These are phyloP conservation scores for Pleurotus tuber-regium DNA, from an alignment of 768 basidiomycete genomes.

Conservation along the genomic window DNA sequence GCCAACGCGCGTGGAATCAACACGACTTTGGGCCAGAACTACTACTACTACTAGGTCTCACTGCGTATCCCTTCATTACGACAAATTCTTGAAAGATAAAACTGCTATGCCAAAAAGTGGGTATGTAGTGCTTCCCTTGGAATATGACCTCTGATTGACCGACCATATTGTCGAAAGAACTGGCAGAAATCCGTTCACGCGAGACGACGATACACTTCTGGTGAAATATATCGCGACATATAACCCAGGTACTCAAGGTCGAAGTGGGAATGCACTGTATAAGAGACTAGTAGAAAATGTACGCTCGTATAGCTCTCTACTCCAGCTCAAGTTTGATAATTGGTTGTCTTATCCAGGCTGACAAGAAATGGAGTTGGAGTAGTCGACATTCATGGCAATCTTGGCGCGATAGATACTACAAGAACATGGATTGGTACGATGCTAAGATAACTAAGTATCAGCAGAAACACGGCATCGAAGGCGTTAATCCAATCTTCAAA, in stretches of 20 bases:
- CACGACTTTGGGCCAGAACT: no score
- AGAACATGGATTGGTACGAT: constrained; percentile 41
- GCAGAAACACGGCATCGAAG: constrained; percentile 22
- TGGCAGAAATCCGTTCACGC: constrained; percentile 24
- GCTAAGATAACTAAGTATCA: constrained; percentile 38
- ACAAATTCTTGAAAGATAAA: no score
- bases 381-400: constrained; percentile 52
- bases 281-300: constrained; percentile 45
- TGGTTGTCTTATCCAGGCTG: constrained; percentile 30
- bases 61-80: no score
- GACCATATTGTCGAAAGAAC: neutral
- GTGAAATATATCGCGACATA: constrained; percentile 48
- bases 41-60: no score
- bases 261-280: constrained; percentile 47
- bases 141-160: no score
- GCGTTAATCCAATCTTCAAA: no score
- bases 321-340: constrained; percentile 2
- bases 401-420: constrained; percentile 62
- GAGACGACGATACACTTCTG: constrained; percentile 41
- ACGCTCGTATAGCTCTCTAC: constrained; percentile 13
- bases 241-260: constrained; percentile 36
- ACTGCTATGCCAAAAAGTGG: no score
- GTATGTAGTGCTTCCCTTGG: no score
- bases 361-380: constrained; percentile 50
- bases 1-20: no score